phyloP scores from a whole-genome alignment of 2,329 filamentous ascomycete genomes.

The Colletotrichum sp. region DNA sequence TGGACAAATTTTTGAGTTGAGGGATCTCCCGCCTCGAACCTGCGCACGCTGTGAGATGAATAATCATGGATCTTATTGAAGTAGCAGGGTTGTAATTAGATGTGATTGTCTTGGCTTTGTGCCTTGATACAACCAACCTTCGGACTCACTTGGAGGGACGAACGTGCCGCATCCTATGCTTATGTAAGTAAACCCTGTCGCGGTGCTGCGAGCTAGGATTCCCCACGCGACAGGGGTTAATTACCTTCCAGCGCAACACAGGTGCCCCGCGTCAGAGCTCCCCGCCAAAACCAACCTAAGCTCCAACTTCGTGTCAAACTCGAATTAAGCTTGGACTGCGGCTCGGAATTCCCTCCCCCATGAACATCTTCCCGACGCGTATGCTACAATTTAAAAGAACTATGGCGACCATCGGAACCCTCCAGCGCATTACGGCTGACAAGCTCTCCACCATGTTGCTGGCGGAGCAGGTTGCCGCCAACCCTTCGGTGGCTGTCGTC shows the following conservation, averaged over 20 bases:
- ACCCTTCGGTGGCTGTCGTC: conserved; percentile 70
- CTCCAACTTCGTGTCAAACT: background rate
- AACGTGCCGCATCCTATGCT: background rate
- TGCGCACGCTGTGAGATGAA: background rate
- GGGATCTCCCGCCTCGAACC: background rate
- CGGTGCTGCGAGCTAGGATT: background rate
- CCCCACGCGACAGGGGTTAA: background rate
- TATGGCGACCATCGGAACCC: conserved; percentile 62
- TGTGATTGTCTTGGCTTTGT: background rate
- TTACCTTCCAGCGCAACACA: too few species aligned
- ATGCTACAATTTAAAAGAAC: conserved; percentile 12
- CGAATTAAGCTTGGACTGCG: background rate
- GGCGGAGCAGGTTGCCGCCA: conserved; percentile 43
- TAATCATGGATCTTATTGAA: background rate
- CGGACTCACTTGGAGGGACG: background rate
- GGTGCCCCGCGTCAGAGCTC: conserved; percentile 9
- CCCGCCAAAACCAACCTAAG: background rate
- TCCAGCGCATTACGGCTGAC: conserved; percentile 71
- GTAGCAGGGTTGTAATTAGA: background rate
- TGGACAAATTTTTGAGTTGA: background rate
- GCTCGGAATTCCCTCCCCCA: background rate
- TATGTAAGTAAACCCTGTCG: background rate
- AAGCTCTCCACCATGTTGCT: conserved; percentile 70
- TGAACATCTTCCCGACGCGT: background rate
- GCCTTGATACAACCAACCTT: background rate